Conservation (phyloP, 371 early-diverging fungal genomes). For the Actinomortierella ambigua region DNA sequence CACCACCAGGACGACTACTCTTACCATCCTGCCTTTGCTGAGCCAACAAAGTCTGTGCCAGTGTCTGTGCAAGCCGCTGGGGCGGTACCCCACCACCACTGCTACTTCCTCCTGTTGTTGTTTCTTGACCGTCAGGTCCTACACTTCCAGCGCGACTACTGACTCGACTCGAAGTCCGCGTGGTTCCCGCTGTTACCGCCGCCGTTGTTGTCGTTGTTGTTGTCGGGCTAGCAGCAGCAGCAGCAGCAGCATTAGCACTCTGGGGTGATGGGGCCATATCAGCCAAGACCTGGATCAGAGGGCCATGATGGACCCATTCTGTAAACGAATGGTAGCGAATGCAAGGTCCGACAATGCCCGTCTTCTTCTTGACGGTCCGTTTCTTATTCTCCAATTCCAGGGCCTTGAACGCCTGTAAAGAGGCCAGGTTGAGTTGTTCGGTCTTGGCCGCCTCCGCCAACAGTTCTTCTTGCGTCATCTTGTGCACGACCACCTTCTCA, state of each 20-base stretch:
- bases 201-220: slow-evolving; percentile 2
- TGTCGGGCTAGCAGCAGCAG: slow-evolving; percentile 29
- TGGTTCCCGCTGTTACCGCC: slow-evolving; percentile 21
- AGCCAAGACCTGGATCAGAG: slow-evolving; percentile 34
- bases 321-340: slow-evolving; percentile 60
- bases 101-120: slow-evolving; percentile 15
- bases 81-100: slow-evolving; percentile 20
- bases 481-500: slow-evolving; percentile 48
- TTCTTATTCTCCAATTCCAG: slow-evolving; percentile 60
- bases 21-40: too few species aligned
- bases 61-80: slow-evolving; percentile 32
- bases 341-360: slow-evolving; percentile 49
- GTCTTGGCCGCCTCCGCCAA: slow-evolving; percentile 65
- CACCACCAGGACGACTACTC: too few species aligned
- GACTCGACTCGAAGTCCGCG: slow-evolving; percentile 23
- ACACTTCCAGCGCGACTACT: slow-evolving; percentile 24
- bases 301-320: slow-evolving; percentile 53
- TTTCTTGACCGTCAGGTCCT: slow-evolving; percentile 13
- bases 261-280: slow-evolving; percentile 10
- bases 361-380: slow-evolving; percentile 54
- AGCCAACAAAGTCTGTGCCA: too few species aligned
- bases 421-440: slow-evolving; percentile 57
- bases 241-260: slow-evolving; percentile 14
- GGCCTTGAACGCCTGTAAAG: slow-evolving; percentile 61
- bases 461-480: slow-evolving; percentile 63